Base-by-base conservation (phyloP, 1,139 yeast genomes). In the Debaryomycetaceae sp. region DNA sequence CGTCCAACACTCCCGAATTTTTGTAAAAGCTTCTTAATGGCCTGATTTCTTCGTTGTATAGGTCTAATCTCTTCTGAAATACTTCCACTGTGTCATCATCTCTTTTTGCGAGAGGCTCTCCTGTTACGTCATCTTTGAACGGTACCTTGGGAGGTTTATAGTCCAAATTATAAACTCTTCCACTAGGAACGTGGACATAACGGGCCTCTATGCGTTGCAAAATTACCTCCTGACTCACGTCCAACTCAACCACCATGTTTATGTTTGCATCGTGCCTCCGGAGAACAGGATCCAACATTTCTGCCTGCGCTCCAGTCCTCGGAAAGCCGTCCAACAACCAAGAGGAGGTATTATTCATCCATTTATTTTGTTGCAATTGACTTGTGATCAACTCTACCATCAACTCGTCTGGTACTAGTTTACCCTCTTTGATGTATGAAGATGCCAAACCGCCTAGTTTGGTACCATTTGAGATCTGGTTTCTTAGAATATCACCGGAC, bases 251-350 rank as follows among this genome's bases (percentile, higher is more conserved):
- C 13, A 89, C 96, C 47, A 85, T 58, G 53, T 87, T 88, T 41
- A 89, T 59, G 11, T 63, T 58, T 1, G 82, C 62, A 1, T 63
- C 46, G 24, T 61, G 46, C 8, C 61, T 48, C 0, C 46, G 46
- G 37, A 89, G 65, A 7, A 74, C 72, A 15, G 55, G 47, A 41
- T 80, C 79, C 34, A 91, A 65, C 5, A 71, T 72, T 26, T 61
- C 54, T 0, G 96, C 97, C 61, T 91, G 98, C 3, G 63, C 64
- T 17, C 67, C 59, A 0, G 94, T 91, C 45, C 98, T 69, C 2
- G 98, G 98, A 56, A 89, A 91, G 35, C 98, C 98, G 57, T 91
- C 98, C 40, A 91, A 68, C 24, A 91, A 66, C 89, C 95, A 89
- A 9, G 80, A 67, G 1, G 81, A 51, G 4, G 60, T 43, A 1